These are phyloP conservation scores for Brassica balearica DNA, from an alignment of 441 rosid species.

Conservation along the genomic window DNA sequence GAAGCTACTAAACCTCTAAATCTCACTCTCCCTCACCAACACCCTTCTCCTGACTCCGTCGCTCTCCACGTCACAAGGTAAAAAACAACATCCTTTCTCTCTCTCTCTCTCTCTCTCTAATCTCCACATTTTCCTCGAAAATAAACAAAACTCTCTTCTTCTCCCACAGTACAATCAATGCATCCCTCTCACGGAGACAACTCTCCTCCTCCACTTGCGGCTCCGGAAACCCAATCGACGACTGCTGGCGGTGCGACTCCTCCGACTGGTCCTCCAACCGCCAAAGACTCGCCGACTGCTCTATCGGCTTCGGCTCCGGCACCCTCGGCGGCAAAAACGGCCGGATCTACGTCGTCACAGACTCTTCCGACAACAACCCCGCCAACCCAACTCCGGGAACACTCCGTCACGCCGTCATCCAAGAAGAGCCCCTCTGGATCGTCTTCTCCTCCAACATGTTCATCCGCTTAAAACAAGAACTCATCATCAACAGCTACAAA, in stretches of 20 bases:
- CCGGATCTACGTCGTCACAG: conserved; percentile 81
- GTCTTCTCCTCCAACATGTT: conserved; percentile 63
- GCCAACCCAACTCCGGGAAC: conserved; percentile 84
- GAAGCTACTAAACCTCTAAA: conserved; percentile 46
- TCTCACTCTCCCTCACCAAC: conserved; percentile 73
- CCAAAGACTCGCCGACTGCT: conserved; percentile 81
- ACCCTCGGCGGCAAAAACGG: conserved; percentile 84
- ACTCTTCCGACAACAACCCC: conserved; percentile 78
- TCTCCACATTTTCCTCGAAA: not conserved
- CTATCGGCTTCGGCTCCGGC: conserved; percentile 76
- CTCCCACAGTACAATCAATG: conserved; percentile 61
- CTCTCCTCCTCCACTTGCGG: conserved; percentile 57
- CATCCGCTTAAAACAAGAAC: conserved; percentile 77
- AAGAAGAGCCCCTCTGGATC: conserved; percentile 83
- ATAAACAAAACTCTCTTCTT: conserved; percentile 24
- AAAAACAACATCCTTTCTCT: not conserved
- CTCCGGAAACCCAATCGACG: conserved; percentile 94
- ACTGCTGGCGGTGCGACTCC: conserved; percentile 89
- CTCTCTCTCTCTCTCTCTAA: not conserved
- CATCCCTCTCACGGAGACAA: conserved; percentile 65
- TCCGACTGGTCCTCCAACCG: conserved; percentile 77
- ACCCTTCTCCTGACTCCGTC: conserved; percentile 82
- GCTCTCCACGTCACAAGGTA: conserved; percentile 77
- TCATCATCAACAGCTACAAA: conserved; percentile 79
- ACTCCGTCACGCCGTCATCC: conserved; percentile 61